Conservation (phyloP, 2,329 filamentous ascomycete species). For the Fusarium sp. region DNA sequence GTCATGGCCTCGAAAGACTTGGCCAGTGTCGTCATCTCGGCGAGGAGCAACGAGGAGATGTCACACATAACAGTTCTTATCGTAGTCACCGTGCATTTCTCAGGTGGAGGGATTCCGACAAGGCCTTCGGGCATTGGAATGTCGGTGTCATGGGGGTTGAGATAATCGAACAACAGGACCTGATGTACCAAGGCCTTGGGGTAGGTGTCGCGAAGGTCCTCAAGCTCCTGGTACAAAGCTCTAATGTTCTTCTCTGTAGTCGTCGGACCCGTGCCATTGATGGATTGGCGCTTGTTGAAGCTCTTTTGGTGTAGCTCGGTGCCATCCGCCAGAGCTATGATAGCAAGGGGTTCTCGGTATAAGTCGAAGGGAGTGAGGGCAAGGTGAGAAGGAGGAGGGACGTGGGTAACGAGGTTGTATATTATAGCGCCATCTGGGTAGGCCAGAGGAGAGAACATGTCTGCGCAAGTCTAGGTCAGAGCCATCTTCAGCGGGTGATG, state of each 20-base stretch:
- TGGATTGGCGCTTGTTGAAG: slow-evolving; percentile 68
- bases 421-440: slow-evolving; percentile 89
- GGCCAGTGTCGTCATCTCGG: slow-evolving; percentile 80
- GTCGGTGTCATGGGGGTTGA: slow-evolving; percentile 60
- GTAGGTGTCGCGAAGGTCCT: slow-evolving; percentile 78
- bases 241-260: slow-evolving; percentile 69
- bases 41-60: slow-evolving; percentile 78
- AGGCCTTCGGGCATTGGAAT: slow-evolving; percentile 76
- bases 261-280: slow-evolving; percentile 63
- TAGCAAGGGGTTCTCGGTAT: slow-evolving; percentile 84
- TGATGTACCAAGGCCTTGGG: slow-evolving; percentile 83
- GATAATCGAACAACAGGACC: slow-evolving; percentile 83
- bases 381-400: slow-evolving; percentile 83
- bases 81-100: slow-evolving; percentile 80
- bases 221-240: slow-evolving; percentile 74
- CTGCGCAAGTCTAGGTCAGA: slow-evolving; percentile 61
- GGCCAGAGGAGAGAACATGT: slow-evolving; percentile 92
- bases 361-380: slow-evolving; percentile 90
- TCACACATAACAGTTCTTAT: slow-evolving; percentile 86
- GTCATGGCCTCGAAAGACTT: slow-evolving; percentile 79
- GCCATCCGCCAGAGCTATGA: slow-evolving; percentile 89
- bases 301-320: slow-evolving; percentile 70
- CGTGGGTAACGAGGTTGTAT: slow-evolving; percentile 86
- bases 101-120: slow-evolving; percentile 75
- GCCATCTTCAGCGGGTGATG: slow-evolving; percentile 8